Evolutionary conservation across 768 basidiomycete genomes (phyloP).

Genomic region (Tubosaeta sp.): DNA sequence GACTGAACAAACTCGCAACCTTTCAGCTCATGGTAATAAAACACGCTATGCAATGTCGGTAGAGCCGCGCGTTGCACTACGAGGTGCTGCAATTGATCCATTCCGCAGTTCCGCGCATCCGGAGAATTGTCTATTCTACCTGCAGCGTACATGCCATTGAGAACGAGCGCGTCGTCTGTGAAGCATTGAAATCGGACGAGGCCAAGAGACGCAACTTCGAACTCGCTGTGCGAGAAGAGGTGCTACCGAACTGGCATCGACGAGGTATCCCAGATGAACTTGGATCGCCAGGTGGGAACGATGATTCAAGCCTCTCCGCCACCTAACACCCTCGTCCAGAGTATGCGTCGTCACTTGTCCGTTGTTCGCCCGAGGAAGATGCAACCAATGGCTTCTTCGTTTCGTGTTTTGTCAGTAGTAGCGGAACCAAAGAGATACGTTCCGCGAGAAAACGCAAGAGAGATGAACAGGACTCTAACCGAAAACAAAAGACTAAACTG

Average conservation of each 20-base stretch:
- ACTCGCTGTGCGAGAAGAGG: conserved; percentile 61
- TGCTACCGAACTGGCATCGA: conserved; percentile 79
- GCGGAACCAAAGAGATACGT: neutral
- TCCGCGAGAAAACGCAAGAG: conserved; percentile 26
- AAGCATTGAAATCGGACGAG: conserved; percentile 69
- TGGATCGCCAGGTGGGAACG: conserved; percentile 44
- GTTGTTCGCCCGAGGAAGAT: conserved; percentile 79
- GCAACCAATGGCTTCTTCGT: conserved; percentile 97
- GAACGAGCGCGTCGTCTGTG: conserved; percentile 86
- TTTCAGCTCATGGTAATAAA: conserved; percentile 91
- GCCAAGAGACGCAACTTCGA: conserved; percentile 55
- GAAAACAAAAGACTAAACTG: conserved; percentile 13
- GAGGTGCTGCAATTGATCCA: conserved; percentile 4
- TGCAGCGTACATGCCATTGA: conserved; percentile 90
- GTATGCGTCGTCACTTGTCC: conserved; percentile 57
- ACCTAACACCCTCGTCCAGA: conserved; percentile 32
- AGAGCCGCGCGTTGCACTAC: conserved; percentile 19
- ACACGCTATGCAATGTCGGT: conserved; percentile 90
- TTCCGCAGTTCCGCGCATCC: conserved; percentile 63
- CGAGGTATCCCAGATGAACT: conserved; percentile 71
- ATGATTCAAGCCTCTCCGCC: neutral
- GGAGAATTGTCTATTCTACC: conserved; percentile 94
- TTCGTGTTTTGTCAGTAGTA: conserved; percentile 66
- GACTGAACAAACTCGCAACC: conserved; percentile 75
- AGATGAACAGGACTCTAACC: conserved; percentile 13